Evolutionary conservation across 129 eudicot genomes (phyloP), one percentile per base, ranked within the genome.

Genomic region (Tanacetum coccineum): DNA sequence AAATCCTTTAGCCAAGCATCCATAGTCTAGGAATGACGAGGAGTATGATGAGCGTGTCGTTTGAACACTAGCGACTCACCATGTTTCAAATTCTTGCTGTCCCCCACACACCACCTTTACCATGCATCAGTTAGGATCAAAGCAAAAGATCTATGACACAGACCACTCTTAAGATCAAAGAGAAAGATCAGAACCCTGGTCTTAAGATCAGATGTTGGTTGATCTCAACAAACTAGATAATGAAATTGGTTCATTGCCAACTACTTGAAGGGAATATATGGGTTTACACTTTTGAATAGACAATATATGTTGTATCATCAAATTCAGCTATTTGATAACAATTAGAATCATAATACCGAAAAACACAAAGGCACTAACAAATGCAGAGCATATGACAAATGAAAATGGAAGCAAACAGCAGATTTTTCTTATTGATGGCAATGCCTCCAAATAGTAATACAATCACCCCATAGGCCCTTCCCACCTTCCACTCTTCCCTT

Each of bases 381-480:
- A 5, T 45, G 68, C 42, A 3, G 15, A 60, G 39, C 62, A 60
- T 15, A 40, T 17, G 6, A 62, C 26, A 7, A 4, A 57, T 46
- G 26, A n/a, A 26, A 59, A 17, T 57, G 62, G 15, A 70, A 44
- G 68, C 59, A 59, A 36, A 28, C 66, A 42, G 7, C 39, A 53
- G 45, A 22, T 44, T n/a, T 40, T 54, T n/a, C 14, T 42, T 57
- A 70, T 70, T 45, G 15, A 36, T 53, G 45, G 56, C 56, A 44
- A 40, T 15, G 66, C 74, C 74, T 57, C 74, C 63, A 22, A 44
- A 58, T n/a, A n/a, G n/a, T n/a, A n/a, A n/a, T 47, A 54, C 56
- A 11, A 39, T 5, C 19, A 68, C 14, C 45, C 36, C 65, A 74
- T 74, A 65, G 72, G 71, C 78, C 78, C 70, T 64, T 25, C 64